Evolutionary conservation across 1,284 basidiomycete species (phyloP), one percentile per base, ranked within the genome.

Genomic region (Ustilago cynodontis): DNA sequence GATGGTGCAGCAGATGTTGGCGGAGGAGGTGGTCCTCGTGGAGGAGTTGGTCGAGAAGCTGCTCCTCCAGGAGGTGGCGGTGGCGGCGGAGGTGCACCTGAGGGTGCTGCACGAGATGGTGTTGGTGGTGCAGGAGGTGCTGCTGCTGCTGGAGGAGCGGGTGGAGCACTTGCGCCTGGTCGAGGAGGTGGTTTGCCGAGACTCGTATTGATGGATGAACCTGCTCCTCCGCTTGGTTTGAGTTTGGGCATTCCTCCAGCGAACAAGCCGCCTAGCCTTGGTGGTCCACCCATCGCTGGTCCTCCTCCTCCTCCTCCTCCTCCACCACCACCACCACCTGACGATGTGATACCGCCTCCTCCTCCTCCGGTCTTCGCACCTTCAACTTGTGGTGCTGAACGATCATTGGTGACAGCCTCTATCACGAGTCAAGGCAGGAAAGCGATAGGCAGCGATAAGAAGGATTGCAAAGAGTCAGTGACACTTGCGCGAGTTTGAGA

Each of bases 211-310:
- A 72, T 55, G 33, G 63, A n/a, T 2, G 77, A 57, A 43, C 47
- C 54, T 2, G 37, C 45, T 11, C 59, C 63, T 9, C 73, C 70
- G 53, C 70, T 70, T 3, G 77, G 74, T 87, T 92, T 95, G 79
- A 96, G 85, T 83, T 93, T 94, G 1, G 94, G 94, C 88, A 96
- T 92, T 1, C 94, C 94, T 24, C 93, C 93, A 43, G 94, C 93
- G 82, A 96, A 95, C 6, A 96, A 86, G 4, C 91, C 92, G 29
- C 91, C 94, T 14, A 95, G 88, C 83, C 94, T 93, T 37, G 93
- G 93, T 18, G 80, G 64, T 18, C 66, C 62, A 11, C 79, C 64
- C 20, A 87, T 86, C 26, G 86, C 84, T 33, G 87, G 85, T 58
- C 87, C 88, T 16, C 87, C 86, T 18, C 87, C 86, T 57, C 87